Conservation (phyloP, 139 green algal species). For the Nannochloris sp. region DNA sequence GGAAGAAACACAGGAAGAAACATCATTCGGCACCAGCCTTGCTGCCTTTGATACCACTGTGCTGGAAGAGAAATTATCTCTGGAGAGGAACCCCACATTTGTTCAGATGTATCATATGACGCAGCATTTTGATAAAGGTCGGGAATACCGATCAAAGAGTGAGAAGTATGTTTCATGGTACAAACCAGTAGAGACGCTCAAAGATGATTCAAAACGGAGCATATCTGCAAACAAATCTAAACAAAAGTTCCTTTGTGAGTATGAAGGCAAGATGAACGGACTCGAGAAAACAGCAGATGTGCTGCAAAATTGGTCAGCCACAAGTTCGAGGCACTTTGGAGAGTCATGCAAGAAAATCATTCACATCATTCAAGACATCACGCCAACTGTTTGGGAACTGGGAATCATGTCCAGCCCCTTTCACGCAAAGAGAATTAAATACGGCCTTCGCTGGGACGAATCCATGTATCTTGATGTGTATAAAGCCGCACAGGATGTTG, state of each 20-base stretch:
- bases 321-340: neutral
- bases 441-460: neutral
- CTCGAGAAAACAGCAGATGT: neutral
- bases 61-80: constrained; percentile 2
- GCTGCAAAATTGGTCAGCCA: neutral
- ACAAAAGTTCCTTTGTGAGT: neutral
- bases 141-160: neutral
- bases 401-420: neutral
- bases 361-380: neutral
- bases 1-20: no score
- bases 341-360: neutral
- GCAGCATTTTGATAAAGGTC: neutral
- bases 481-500: neutral
- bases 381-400: neutral
- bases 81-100: neutral
- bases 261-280: neutral
- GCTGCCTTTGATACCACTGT: neutral
- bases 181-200: neutral
- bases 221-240: neutral
- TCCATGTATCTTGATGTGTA: constrained; percentile 4
- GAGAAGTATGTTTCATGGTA: neutral
- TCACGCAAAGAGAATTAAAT: neutral
- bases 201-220: neutral
- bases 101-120: neutral
- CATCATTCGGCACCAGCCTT: no score